Percentiles rank a stretch among this genome's conserved stretches.
Evolutionary conservation across 1,139 yeast genomes (phyloP).

Genomic region (Lodderomyces metapsilosis): DNA sequence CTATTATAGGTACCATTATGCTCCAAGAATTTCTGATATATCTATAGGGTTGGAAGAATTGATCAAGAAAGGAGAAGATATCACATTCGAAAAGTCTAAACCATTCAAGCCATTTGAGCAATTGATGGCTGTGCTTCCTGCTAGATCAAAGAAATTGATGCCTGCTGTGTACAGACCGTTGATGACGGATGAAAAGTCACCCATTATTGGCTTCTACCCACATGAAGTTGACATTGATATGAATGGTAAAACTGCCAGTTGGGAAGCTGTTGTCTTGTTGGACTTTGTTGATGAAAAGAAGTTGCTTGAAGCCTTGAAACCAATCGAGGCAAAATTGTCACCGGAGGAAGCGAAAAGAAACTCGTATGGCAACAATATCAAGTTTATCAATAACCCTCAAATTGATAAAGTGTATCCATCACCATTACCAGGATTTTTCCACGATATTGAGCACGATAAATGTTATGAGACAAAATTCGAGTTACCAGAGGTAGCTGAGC

Average conservation of each 20-base stretch:
- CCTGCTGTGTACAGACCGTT: slow-evolving; percentile 76
- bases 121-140: slow-evolving; percentile 97
- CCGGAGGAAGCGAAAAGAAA: slow-evolving; percentile 75
- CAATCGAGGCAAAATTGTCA: slow-evolving; percentile 57
- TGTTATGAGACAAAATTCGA: slow-evolving; percentile 62
- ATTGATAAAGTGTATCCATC: slow-evolving; percentile 66
- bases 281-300: slow-evolving; percentile 88
- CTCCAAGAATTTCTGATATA: slow-evolving; percentile 91
- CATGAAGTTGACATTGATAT: slow-evolving; percentile 82
- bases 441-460: slow-evolving; percentile 74
- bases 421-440: slow-evolving; percentile 76
- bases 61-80: slow-evolving; percentile 32
- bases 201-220: slow-evolving; percentile 90
- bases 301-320: slow-evolving; percentile 67
- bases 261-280: slow-evolving; percentile 98
- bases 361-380: slow-evolving; percentile 65
- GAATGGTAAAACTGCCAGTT: slow-evolving; percentile 92
- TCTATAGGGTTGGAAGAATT: slow-evolving; percentile 62
- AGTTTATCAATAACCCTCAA: slow-evolving; percentile 77
- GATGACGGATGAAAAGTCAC: slow-evolving; percentile 88
- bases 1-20: slow-evolving; percentile 85
- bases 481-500: slow-evolving; percentile 50
- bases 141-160: slow-evolving; percentile 77
- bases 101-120: slow-evolving; percentile 96
- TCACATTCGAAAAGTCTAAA: slow-evolving; percentile 63